Conservation (phyloP, 768 basidiomycete genomes). For the Lactarius hatsudake region DNA sequence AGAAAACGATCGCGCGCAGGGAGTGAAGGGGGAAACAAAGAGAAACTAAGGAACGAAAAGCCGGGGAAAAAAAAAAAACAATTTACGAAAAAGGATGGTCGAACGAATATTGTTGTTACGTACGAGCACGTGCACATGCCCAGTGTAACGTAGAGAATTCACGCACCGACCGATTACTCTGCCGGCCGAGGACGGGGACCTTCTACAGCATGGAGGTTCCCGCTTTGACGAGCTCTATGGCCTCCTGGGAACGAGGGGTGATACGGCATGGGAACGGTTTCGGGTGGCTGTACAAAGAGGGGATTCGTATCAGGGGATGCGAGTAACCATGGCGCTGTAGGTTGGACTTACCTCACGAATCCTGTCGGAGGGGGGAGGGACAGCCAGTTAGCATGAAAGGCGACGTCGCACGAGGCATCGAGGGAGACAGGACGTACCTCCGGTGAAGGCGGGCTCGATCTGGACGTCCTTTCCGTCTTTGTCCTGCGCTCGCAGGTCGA, state of each 20-base stretch:
- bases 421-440: conserved; percentile 14
- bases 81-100: not conserved
- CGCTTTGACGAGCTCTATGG: conserved; percentile 19
- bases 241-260: conserved; percentile 19
- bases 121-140: not conserved
- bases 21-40: not conserved
- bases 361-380: not conserved
- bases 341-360: conserved; percentile 18
- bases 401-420: not conserved
- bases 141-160: not conserved
- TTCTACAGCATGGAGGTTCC: conserved; percentile 16
- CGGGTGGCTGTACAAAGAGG: conserved; percentile 13
- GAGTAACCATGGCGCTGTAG: not conserved
- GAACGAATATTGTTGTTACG: not conserved
- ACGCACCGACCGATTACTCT: not conserved
- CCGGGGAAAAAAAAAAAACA: not conserved
- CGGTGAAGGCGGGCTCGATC: conserved; percentile 24
- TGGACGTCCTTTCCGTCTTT: conserved; percentile 19
- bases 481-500: conserved; percentile 22
- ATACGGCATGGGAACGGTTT: conserved; percentile 24
- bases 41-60: not conserved
- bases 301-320: not conserved
- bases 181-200: not conserved
- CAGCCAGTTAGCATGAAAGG: not conserved
- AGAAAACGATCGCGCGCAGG: not conserved